phyloP scores from a whole-genome alignment of 202 grass and related monocot genomes.

The Saccharum hybrid region DNA sequence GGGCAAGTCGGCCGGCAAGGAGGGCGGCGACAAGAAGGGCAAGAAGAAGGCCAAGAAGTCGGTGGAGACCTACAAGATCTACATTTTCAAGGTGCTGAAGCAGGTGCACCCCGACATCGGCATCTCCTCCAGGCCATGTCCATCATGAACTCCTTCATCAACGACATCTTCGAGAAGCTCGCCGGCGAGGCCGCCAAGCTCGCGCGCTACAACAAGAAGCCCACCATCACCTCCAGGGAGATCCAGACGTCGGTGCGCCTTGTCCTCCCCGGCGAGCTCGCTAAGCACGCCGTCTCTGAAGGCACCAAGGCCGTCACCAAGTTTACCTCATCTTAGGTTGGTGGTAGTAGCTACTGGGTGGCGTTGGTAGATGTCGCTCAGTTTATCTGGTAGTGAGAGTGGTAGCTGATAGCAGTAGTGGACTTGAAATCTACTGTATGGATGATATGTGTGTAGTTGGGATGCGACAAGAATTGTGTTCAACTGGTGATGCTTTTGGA shows the following conservation, averaged over 20 bases:
- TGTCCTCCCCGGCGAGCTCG: too few species aligned
- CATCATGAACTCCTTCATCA: not conserved
- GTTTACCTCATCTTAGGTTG: slow-evolving; percentile 56
- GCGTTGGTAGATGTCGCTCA: too few species aligned
- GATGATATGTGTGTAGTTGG: not conserved
- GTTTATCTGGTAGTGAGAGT: too few species aligned
- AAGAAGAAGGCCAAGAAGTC: slow-evolving; percentile 56
- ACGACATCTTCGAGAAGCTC: not conserved
- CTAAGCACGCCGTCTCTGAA: slow-evolving; percentile 45
- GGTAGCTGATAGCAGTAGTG: too few species aligned
- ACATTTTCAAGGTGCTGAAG: slow-evolving; percentile 83
- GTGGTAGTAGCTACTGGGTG: not conserved
- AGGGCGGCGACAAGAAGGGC: slow-evolving; percentile 47
- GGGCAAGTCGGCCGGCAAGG: slow-evolving; percentile 40
- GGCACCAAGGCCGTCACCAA: slow-evolving; percentile 71
- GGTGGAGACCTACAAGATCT: slow-evolving; percentile 73
- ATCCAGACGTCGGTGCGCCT: slow-evolving; percentile 37
- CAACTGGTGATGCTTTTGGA: not conserved
- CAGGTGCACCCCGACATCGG: not conserved
- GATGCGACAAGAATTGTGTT: not conserved
- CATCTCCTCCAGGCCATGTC: not conserved
- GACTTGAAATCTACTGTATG: not conserved
- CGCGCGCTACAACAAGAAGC: not conserved
- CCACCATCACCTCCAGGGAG: slow-evolving; percentile 47
- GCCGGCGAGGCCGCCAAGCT: not conserved